Evolutionary conservation across 1,284 basidiomycete genomes (phyloP).

Genomic region (Tetrapyrgos nigripes): DNA sequence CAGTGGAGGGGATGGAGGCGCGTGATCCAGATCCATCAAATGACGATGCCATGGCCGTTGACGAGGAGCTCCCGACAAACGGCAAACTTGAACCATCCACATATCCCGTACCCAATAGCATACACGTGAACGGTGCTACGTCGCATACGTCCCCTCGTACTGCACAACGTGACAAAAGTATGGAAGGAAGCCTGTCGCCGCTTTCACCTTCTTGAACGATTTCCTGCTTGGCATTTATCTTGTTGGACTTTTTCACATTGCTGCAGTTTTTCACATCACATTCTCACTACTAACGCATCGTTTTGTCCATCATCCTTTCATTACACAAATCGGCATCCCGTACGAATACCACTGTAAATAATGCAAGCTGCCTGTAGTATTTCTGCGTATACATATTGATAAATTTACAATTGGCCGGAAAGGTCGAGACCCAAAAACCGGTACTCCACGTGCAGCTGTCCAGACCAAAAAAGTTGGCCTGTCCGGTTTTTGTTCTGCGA

Average conservation of each 20-base stretch:
- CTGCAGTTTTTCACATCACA: conserved; percentile 9
- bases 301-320: not conserved
- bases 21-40: conserved; percentile 22
- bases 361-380: not conserved
- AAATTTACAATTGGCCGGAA: not conserved
- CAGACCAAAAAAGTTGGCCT: not conserved
- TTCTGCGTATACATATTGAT: not conserved
- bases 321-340: too few species aligned
- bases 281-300: not conserved
- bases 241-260: conserved; percentile 15
- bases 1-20: conserved; percentile 67
- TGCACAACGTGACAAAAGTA: conserved; percentile 28
- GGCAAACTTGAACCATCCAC: not conserved
- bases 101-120: conserved; percentile 1
- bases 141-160: not conserved
- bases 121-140: conserved; percentile 5
- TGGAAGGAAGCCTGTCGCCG: conserved; percentile 39
- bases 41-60: not conserved
- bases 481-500: not conserved
- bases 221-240: not conserved
- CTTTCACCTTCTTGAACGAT: conserved; percentile 15
- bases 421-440: not conserved
- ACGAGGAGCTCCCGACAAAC: conserved; percentile 9
- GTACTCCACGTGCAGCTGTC: conserved; percentile 7
- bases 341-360: too few species aligned